Evolutionary conservation across 73 alveolate species (phyloP), one percentile per base, ranked within the genome.

Genomic region (Paraurostyla sp.): DNA sequence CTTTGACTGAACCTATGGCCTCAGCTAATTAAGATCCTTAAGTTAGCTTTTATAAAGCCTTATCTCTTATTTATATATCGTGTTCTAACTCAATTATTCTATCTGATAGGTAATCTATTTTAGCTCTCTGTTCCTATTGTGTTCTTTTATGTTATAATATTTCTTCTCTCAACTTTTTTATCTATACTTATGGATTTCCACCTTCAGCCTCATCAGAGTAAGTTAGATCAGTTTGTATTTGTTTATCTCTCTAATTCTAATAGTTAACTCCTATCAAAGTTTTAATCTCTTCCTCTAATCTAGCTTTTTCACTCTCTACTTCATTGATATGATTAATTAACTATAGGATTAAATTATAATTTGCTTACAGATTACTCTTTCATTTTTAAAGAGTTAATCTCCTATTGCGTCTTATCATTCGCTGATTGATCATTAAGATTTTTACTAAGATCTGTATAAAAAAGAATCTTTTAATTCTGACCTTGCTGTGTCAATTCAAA

Each of bases 11-110:
- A 1, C 89, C 89, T 32, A 78, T 78, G 11, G 32, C 89, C 23
- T 50, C 76, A 11, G 78, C 89, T 38, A 78, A 1, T 51, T 49
- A 40, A 23, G 76, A 51, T 0, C 89, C 89, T 40, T 78, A 40
- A 35, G 89, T 78, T 7, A 78, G 40, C 62, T 78, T 78, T 38
- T 78, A 29, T 43, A 78, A 27, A 32, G 89, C 89, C 29, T 52
- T 78, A 54, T 78, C 80, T 32, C 89, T 49, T 1, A 78, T 54
- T 60, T 43, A 51, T 33, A 78, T 3, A 29, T 51, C 78, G 9
- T 54, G 33, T 36, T 78, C 89, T 22, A 78, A 54, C 32, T 78
- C 89, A 51, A 54, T 54, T 22, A 78, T 51, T 51, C 78, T 23
- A 3, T 78, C 78, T 23, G 33, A 32, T 4, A 40, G 36, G 33